Base-by-base conservation (phyloP, 2,329 filamentous ascomycete genomes). In the Pseudonectria foliicola region DNA sequence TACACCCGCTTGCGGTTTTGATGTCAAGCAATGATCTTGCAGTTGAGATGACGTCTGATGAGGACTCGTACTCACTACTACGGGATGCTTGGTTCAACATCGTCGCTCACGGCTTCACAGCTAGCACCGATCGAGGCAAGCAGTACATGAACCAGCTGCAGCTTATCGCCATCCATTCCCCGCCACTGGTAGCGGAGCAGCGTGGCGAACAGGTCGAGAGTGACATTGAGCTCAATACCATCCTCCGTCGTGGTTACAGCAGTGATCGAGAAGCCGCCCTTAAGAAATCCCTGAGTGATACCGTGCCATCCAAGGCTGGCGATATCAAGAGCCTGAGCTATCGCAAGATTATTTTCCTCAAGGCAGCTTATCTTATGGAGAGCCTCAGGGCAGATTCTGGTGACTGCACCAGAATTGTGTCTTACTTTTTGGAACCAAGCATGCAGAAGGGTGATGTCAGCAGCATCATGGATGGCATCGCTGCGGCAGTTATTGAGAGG, bases 71-170 rank as follows among this genome's bases (percentile, higher is more conserved):
- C 42, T 75, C 77, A 16, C 65, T 93, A 37, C 75, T 92, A 47
- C 80, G 90, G 34, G 89, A 98, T 67, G 86, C 87, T 5, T 99
- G 92, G 92, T 96, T 95, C 65, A 99, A 98, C 53, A 87, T 96
- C 43, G 85, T 89, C 14, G 84, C 95, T 1, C 92, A 98, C 57
- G 92, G 89, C 4, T 94, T 96, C 56, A 82, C 80, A 8, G 71
- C 82, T 10, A 74, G 75, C 12, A 90, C 87, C 0, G 74, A 80
- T 12, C 75, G 84, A 35, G 85, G 82, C 13, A 82, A 80, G 55
- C 75, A 77, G 46, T 78, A 93, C 50, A 62, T 80, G 32, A 73
- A 82, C 38, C 88, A 95, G 54, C 70, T 99, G 13, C 79, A 85
- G 15, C 70, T 85, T 25, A 80, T 99, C 55, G 90, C 93, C 2